Conservation (phyloP, 108 stramenopile species). For the Cyclotella kingstonii region DNA sequence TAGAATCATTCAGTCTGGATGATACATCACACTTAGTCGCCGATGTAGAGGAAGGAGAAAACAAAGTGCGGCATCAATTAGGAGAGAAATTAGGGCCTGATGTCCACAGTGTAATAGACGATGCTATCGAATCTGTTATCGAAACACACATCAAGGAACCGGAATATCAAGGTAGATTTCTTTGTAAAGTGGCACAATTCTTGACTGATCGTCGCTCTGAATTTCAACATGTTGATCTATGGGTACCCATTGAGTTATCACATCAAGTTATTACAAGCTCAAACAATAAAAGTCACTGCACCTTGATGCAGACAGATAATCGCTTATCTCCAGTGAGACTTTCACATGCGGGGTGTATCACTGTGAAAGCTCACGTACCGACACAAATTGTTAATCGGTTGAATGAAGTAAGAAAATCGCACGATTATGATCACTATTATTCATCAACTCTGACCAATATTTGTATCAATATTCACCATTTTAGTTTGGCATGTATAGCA, state of each 20-base stretch:
- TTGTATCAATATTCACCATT: constrained; percentile 16
- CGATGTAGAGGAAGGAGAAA: not conserved
- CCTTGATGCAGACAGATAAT: not conserved
- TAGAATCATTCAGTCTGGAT: constrained; percentile 3
- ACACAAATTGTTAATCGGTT: constrained; percentile 8
- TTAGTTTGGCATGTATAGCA: constrained; percentile 67
- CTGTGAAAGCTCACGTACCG: constrained; percentile 18
- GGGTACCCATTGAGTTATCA: constrained; percentile 52
- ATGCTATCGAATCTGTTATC: constrained; percentile 25
- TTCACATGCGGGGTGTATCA: constrained; percentile 33
- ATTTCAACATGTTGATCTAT: constrained; percentile 74
- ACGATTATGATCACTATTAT: not conserved
- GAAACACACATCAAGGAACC: constrained; percentile 9
- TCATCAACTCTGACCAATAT: constrained; percentile 22
- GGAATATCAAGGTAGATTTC: constrained; percentile 45
- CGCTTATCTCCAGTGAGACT: constrained; percentile 12
- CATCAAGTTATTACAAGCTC: not conserved
- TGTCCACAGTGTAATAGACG: constrained; percentile 13
- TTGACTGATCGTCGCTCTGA: constrained; percentile 49
- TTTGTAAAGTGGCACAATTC: constrained; percentile 48
- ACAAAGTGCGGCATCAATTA: not conserved
- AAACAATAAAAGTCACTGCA: too few species aligned
- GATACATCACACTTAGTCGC: not conserved
- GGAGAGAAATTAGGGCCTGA: not conserved
- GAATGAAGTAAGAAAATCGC: constrained; percentile 25